Evolutionary conservation across 2,329 filamentous ascomycete genomes (phyloP), one percentile per base, ranked within the genome.

Genomic region (Colletotrichum cuscutae): DNA sequence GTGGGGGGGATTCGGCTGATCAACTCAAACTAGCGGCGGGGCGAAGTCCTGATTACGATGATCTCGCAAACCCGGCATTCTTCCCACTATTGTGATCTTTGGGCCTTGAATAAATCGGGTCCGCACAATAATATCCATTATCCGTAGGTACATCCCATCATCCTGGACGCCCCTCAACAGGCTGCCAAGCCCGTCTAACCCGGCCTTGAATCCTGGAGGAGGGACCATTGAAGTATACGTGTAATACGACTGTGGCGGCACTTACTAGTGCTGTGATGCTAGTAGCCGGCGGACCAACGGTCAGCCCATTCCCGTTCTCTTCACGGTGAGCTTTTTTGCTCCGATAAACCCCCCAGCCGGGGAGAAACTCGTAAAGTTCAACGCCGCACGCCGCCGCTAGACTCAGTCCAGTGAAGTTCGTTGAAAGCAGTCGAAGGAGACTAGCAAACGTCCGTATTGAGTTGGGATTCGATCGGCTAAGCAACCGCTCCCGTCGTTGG

Each of bases 21-120:
- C 65, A 53, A 35, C 59, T 49, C 42, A 49, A 49, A 49, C 19
- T 49, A 22, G 42, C 30, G 15, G 70, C 65, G 65, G 70, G 59
- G 53, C 65, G 15, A 59, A 32, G 59, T 22, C 53, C n/a, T 68
- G 58, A 64, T 70, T 65, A 52, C 56, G 60, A 72, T 72, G 60
- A 72, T 72, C 60, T 65, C 49, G 46, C 42, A 49, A 49, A 49
- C 37, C 37, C 15, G 37, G 37, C 15, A 49, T 12, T 24, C 30
- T 46, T 15, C 26, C 37, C 56, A 32, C 35, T 28, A 30, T 53
- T 35, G 24, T 54, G 32, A 63, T 52, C 26, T 30, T 49, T 42
- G 37, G 37, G 7, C 8, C 37, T 59, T 53, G 58, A 30, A 37
- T 26, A 15, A 49, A 65, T 49, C 26, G 52, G 65, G 58, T 3